Evolutionary conservation across 2,329 filamentous ascomycete species (phyloP), one percentile per base, ranked within the genome.

Genomic region (Clonostachys chloroleuca): DNA sequence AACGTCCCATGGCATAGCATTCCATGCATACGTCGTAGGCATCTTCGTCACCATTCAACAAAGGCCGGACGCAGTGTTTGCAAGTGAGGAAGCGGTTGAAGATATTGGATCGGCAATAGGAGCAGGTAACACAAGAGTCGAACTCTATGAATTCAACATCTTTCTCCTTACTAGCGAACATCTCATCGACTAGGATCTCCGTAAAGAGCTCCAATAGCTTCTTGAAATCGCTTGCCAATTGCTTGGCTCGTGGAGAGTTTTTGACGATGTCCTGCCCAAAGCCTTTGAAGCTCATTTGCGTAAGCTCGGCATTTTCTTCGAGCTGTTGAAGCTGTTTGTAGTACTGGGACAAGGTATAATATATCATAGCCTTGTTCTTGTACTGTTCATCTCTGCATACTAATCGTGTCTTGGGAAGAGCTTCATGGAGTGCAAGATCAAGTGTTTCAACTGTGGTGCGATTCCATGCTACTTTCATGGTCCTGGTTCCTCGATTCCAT

Each of bases 381-480:
- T 99, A 99, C 64, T 97, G 92, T 63, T 99, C 94, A 55, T 99
- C 94, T 36, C 94, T 87, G 61, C 94, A 97, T 4, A 97, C 92
- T 55, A 96, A 81, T 12, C 91, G 82, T 10, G 92, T 89, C 56
- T 91, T 90, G 1, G 92, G 91, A 4, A 99, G 75, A 1, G 92
- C 91, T 69, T 97, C 94, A 49, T 84, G 79, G 17, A 97, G 66
- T 1, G 92, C 94, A 63, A 95, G 74, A 53, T 92, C 87, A 5
- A 99, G 76, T 0, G 94, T 97, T 59, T 97, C 91, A 3, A 88
- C 87, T 0, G 92, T 96, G 0, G 90, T 96, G 24, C 94, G 81
- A 63, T 99, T 99, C 94, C 94, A 99, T 0, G 94, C 94, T 8
- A 95, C 91, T 63, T 99, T 99, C 80, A 97, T 90, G 0, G 94